These are phyloP conservation scores for Talaromyces adpressus DNA, from an alignment of 495 filamentous ascomycete species.

Conservation along the genomic window DNA sequence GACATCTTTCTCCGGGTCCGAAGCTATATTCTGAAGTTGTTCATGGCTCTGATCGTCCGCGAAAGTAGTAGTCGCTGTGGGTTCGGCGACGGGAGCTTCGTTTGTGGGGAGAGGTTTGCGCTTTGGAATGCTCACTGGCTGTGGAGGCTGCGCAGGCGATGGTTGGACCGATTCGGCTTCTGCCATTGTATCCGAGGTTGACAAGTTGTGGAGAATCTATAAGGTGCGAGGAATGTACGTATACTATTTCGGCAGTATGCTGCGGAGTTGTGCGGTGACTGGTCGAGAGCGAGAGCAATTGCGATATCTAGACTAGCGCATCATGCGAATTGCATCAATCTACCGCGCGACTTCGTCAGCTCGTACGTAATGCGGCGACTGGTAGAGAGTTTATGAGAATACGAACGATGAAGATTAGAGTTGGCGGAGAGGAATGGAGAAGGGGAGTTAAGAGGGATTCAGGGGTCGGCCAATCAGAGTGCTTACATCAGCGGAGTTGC, in stretches of 20 bases:
- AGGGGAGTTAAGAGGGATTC: neutral
- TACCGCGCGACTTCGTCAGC: neutral
- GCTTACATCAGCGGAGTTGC: neutral
- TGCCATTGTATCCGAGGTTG: neutral
- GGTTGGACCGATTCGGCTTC: neutral
- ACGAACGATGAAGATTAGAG: neutral
- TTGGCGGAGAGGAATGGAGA: neutral
- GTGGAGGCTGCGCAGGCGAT: neutral
- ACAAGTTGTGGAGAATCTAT: neutral
- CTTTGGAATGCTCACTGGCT: constrained; percentile 10
- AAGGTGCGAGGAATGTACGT: neutral
- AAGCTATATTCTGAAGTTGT: neutral
- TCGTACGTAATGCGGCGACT: neutral
- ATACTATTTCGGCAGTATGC: neutral
- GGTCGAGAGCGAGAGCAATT: neutral
- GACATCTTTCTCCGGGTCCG: neutral
- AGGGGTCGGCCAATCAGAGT: neutral
- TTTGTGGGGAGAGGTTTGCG: constrained; percentile 19
- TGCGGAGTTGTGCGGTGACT: neutral
- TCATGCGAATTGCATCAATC: neutral
- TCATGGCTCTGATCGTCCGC: neutral
- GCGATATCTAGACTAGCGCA: neutral
- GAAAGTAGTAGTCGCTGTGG: neutral
- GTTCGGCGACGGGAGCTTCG: neutral
- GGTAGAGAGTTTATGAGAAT: neutral